Evolutionary conservation across 805 yeast species (phyloP), one percentile per base, ranked within the genome.

Genomic region (Candida sonorensis): DNA sequence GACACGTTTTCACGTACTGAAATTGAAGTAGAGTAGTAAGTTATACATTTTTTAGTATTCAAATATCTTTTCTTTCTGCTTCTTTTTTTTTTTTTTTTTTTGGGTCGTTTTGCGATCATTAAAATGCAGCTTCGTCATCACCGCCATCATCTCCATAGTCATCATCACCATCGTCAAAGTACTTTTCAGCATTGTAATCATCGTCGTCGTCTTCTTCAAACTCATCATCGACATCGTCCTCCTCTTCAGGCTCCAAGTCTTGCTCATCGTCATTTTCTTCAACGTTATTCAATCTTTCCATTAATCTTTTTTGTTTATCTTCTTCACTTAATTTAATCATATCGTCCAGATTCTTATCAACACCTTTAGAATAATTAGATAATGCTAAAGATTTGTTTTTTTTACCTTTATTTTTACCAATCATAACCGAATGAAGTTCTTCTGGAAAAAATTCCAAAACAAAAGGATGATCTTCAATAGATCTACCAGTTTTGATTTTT

Each of bases 401-500:
- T 51, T 71, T 71, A 41, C 65, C 67, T 44, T 69, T 75, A n/a
- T 28, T 33, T 18, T 37, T 38, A 10, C 75, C 64, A 2, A 85
- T 84, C 77, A 85, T 78, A 7, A 78, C 82, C 13, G 67, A 59
- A 43, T 80, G 77, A 34, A 88, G 61, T 52, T 88, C 97, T 12
- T 65, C 68, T 1, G 97, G 96, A 50, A 86, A 81, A 41, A 83
- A 67, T 34, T 72, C 75, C 7, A 75, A 48, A 35, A 71, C 69
- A 52, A 78, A 84, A 2, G 94, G 94, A 58, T 82, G 87, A 33
- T 81, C 87, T 39, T 77, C 81, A 7, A 81, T 71, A 2, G 88
- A 77, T 31, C 79, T 69, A 1, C 86, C 85, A 11, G 79, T 70
- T 47, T 72, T 75, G 35, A 83, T 70, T 45, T 75, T 76, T 52